Base-by-base conservation (phyloP, 768 basidiomycete species). In the Leccinum boreale region DNA sequence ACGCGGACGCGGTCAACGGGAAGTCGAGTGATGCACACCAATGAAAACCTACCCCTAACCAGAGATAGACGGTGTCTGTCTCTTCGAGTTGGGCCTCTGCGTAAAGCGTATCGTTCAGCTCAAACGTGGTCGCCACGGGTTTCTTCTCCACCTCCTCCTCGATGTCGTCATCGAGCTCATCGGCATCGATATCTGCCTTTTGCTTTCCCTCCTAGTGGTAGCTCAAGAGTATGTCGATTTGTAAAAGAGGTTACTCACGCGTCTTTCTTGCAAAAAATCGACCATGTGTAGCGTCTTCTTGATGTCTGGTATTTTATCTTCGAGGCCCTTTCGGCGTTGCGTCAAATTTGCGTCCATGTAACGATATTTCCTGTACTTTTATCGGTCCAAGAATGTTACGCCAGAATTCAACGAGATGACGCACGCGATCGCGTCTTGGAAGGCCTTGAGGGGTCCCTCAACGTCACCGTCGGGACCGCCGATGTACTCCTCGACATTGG, bases 261-360 rank as follows among this genome's bases (percentile, higher is more conserved):
- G 79, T 66, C 85, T 76, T 58, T 87, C 84, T 62, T 86, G 83
- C 24, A 97, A 71, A 69, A 82, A 91, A 67, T 89, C 85, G 21
- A 98, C 92, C 84, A 98, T 96, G 60, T 80, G 80, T 45, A 99
- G 75, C 3, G 95, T 98, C 77, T 94, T 94, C 66, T 83, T 84
- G 67, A 98, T 93, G 71, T 99, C 97, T 0, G 96, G 95, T 36
- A 98, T 94, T 80, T 99, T 98, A 60, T 92, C 90, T 64, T 94
- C 89, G 5, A 98, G 79, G 17, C 88, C 85, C 52, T 80, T 80
- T 53, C 89, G 80, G 48, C 94, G 83, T 67, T 93, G 89, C 6
- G 85, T 77, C 50, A 95, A 78, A 69, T 85, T 94, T 15, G 84
- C 76, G 64, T 98, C 96, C 96, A 99, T 98, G 75, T 96, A 98